Base-by-base conservation (phyloP, 805 yeast species). In the Candida boleticola region DNA sequence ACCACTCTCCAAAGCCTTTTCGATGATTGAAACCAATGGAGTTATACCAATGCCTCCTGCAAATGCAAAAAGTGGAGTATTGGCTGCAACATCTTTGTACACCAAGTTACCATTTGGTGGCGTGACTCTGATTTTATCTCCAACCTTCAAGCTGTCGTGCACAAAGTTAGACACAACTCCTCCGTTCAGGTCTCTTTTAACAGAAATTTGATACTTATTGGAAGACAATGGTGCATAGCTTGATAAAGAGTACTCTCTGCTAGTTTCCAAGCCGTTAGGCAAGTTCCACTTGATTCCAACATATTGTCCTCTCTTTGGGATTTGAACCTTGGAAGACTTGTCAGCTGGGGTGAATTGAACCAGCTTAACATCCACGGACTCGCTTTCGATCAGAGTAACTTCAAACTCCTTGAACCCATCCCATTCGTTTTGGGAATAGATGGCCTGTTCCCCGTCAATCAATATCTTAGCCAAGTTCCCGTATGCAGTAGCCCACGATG, bases 41-140 rank as follows among this genome's bases (percentile, higher is more conserved):
- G 89, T 83, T 39, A 79, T 76, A 47, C 88, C 89, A 42, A 80
- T 79, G 40, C 89, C 89, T 36, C 82, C 85, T 17, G 79, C 69
- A 41, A 80, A 61, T 22, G 81, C 57, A 1, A 73, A 49, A 18
- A 61, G 66, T 29, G 52, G 55, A 13, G 49, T 52, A 20, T 70
- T 67, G 3, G 43, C 39, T 20, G 52, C 27, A n/a, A n/a, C n/a
- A 13, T 60, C 48, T 16, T 51, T 42, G 44, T 64, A 67, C 3
- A 60, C 54, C 45, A 82, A 69, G 37, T 71, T 71, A 29, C 89
- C 89, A 19, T 71, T 66, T 27, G 89, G 89, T 3, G 85, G 78
- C 40, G 80, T 67, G 21, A 81, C 66, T 37, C 67, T 64, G 3
- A 83, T 39, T 6, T 42, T 49, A 46, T 75, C 80, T 21, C 83